Evolutionary conservation across 2,329 filamentous ascomycete species (phyloP), one percentile per base, ranked within the genome.

Genomic region (Didymella keratinophila): DNA sequence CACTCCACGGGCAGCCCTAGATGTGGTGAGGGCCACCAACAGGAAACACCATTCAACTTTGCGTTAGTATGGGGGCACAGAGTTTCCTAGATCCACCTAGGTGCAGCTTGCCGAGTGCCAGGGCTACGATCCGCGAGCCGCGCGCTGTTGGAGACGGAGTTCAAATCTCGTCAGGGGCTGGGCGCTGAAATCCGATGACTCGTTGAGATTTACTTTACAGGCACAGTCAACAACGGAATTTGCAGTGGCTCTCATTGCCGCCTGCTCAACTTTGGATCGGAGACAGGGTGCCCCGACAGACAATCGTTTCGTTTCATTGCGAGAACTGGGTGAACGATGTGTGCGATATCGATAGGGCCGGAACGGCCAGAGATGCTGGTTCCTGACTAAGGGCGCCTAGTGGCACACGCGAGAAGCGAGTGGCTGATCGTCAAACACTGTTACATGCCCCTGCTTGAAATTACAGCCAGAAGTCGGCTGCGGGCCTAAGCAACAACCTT

Each of bases 351-450:
- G 61, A 63, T 61, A 63, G 62, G 67, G 60, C 42, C 58, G 58
- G 54, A 44, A 57, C 43, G 52, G 28, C 20, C n/a, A 46, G 41
- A 34, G 4, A 45, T 41, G 37, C 20, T 55, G 49, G 65, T 66
- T 64, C 61, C 60, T 63, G 62, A 61, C 55, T 53, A 47, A 54
- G 55, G 55, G 65, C 63, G 68, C 66, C 58, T 67, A 68, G 57
- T 54, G 62, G 56, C 58, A 61, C 56, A 63, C 56, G 63, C 67
- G 66, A 66, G 65, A 64, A 59, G 62, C 60, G 56, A 54, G 71
- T 71, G 71, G 72, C 72, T 72, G 71, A 70, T 69, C 65, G 60
- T 69, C 68, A 74, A 75, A 73, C 71, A 56, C 53, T 59, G 61
- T 52, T 61, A 56, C 52, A 54, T 56, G 36, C 67, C 68, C 68